These are phyloP conservation scores for Apiospora malaysiana DNA, from an alignment of 2,329 filamentous ascomycete genomes.

Conservation along the genomic window DNA sequence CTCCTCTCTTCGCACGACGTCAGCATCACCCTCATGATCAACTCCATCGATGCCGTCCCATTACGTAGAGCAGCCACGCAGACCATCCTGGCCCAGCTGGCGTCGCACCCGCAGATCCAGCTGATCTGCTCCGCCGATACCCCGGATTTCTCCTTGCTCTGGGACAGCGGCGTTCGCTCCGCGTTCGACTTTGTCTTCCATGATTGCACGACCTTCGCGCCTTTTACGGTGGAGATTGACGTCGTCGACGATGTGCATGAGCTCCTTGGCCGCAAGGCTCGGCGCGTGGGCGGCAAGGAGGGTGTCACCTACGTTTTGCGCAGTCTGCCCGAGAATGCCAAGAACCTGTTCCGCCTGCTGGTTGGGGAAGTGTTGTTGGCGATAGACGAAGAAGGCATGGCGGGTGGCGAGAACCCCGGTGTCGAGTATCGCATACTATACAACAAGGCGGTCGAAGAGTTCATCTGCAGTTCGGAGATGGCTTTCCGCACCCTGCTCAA, in stretches of 20 bases:
- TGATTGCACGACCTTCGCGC: conserved; percentile 87
- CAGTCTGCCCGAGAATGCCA: conserved; percentile 89
- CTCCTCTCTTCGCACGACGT: conserved; percentile 59
- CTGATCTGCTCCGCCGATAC: conserved; percentile 86
- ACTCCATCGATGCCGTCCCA: conserved; percentile 83
- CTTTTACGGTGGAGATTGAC: conserved; percentile 77
- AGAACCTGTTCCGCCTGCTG: conserved; percentile 83
- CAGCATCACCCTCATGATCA: conserved; percentile 73
- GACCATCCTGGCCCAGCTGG: conserved; percentile 75
- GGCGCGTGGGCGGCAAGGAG: conserved; percentile 84
- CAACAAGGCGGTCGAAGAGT: conserved; percentile 94
- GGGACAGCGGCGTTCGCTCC: conserved; percentile 85
- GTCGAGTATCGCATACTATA: conserved; percentile 93
- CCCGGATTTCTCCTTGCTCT: conserved; percentile 84
- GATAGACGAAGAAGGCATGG: conserved; percentile 64
- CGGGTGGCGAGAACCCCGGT: conserved; percentile 64
- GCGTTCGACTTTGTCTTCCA: conserved; percentile 90
- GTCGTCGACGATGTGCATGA: conserved; percentile 90
- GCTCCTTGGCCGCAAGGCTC: conserved; percentile 79
- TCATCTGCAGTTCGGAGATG: conserved; percentile 96
- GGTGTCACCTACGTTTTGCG: conserved; percentile 91
- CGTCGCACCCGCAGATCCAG: conserved; percentile 72
- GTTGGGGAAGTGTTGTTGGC: conserved; percentile 82
- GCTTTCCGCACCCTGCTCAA: conserved; percentile 92
- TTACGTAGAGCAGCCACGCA: conserved; percentile 76